Base-by-base conservation (phyloP, 2,329 filamentous ascomycete genomes). In the Fusarium sororula region DNA sequence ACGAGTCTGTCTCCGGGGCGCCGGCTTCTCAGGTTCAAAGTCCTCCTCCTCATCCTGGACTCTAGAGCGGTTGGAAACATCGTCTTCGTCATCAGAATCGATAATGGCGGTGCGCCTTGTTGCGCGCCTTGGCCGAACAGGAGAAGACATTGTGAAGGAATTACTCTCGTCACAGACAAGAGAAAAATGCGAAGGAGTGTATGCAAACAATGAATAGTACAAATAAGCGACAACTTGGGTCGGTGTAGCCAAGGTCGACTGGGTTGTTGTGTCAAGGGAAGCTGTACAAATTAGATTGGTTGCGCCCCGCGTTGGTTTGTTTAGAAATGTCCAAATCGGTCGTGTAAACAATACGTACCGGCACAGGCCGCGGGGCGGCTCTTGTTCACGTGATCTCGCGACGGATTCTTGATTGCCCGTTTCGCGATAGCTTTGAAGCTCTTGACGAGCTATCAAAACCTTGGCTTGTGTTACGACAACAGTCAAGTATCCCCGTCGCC, bases 41-140 rank as follows among this genome's bases (percentile, higher is more conserved):
- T 97, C 94, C 56, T 95, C 87, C 13, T 92, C 89, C 7, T 92
- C 89, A 35, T 92, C 88, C 22, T 89, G 86, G 68, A 79, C 81
- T 50, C 75, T 84, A 58, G 89, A 87, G 78, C 89, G 86, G 71
- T 88, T 85, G 77, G 89, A 85, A 44, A 87, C 83, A 62, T 90
- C 86, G 73, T 93, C 90, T 64, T 94, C 93, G 66, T 97, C 94
- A 47, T 96, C 94, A 14, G 91, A 94, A 74, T 97, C 94, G 68
- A 95, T 85, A 54, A 97, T 88, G 57, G 92, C 90, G 77, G 91
- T 93, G 77, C 92, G 91, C 79, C 94, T 90, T 59, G 92, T 82
- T 42, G 84, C 81, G 79, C 83, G 83, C 78, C 83, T 78, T 61
- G 82, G 79, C 63, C 83, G 83, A 60, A 84, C 80, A 51, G 81